A percentile compares a stretch with the other conserved stretches of the same genome.
These are phyloP conservation scores for Diaporthe vexans DNA, from an alignment of 2,329 filamentous ascomycete species.

Conservation along the genomic window DNA sequence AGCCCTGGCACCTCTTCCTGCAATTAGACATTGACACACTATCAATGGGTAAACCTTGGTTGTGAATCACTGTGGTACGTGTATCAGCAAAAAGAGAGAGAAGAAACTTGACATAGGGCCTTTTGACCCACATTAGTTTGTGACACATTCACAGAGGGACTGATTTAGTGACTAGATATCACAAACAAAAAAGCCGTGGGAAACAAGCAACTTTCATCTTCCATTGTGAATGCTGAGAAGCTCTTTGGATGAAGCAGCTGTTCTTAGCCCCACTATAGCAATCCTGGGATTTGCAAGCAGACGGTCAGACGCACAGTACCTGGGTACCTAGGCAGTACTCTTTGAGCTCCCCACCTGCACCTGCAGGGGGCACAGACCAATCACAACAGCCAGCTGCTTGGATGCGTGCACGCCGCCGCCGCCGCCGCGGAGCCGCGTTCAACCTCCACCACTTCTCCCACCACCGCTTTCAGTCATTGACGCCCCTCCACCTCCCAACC, in stretches of 20 bases:
- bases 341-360: not conserved
- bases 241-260: not conserved
- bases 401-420: not conserved
- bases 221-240: not conserved
- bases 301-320: not conserved
- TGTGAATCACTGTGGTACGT: no score
- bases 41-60: no score
- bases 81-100: no score
- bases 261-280: conserved; percentile 2
- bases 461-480: conserved; percentile 33
- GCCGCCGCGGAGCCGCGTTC: conserved; percentile 45
- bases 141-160: no score
- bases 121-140: no score
- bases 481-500: not conserved
- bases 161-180: not conserved
- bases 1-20: no score
- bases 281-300: not conserved
- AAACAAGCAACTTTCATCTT: not conserved
- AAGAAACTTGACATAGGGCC: no score
- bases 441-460: conserved; percentile 53
- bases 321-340: not conserved
- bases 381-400: not conserved
- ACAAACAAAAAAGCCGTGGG: not conserved
- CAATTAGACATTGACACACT: no score
- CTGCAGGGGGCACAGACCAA: conserved; percentile 11